phyloP scores from a whole-genome alignment of 805 yeast species.

The Teunomyces stri region DNA sequence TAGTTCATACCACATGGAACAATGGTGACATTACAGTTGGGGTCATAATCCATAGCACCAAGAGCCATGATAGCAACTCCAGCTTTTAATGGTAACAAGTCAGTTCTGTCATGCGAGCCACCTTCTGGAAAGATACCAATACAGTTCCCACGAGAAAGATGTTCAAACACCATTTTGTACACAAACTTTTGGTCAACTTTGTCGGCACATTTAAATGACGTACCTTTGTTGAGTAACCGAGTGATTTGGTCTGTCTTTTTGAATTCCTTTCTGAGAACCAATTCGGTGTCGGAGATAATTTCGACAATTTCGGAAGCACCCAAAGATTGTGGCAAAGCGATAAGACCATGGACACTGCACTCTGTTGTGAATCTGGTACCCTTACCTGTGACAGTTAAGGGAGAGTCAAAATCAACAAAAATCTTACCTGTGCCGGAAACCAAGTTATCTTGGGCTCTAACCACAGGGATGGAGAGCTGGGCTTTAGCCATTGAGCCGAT shows the following conservation, averaged over 20 bases:
- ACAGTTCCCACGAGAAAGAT: constrained; percentile 74
- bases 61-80: constrained; percentile 98
- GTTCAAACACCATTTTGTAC: constrained; percentile 80
- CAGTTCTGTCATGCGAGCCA: constrained; percentile 95
- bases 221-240: constrained; percentile 47
- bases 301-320: constrained; percentile 74
- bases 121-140: constrained; percentile 97
- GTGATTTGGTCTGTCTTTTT: constrained; percentile 45
- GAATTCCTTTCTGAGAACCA: constrained; percentile 69
- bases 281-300: constrained; percentile 68
- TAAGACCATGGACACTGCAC: constrained; percentile 61
- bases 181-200: constrained; percentile 85
- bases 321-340: constrained; percentile 73
- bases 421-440: constrained; percentile 65
- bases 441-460: constrained; percentile 86
- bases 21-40: constrained; percentile 73
- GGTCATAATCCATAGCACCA: constrained; percentile 83
- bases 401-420: constrained; percentile 51
- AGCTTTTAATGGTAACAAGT: constrained; percentile 86
- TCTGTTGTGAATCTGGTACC: constrained; percentile 66
- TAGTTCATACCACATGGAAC: constrained; percentile 98
- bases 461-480: constrained; percentile 85
- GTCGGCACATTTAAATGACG: constrained; percentile 68
- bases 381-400: constrained; percentile 56
- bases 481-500: constrained; percentile 76